phyloP scores from a whole-genome alignment of 1,139 yeast species.

The Debaryomyces subglobosus region DNA sequence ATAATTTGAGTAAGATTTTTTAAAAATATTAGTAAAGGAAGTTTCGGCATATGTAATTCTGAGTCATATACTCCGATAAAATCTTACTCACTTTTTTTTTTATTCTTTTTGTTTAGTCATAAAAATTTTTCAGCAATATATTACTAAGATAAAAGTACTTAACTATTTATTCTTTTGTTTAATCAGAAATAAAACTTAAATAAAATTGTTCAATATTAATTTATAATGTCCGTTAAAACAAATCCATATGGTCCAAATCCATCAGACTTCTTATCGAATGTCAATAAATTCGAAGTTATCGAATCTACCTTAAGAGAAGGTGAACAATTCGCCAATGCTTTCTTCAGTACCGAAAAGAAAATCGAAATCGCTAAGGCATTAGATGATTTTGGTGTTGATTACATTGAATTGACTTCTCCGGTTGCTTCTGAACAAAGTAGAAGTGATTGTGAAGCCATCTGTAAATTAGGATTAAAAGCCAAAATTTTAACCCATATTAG shows the following conservation, averaged over 20 bases:
- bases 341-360: slow-evolving; percentile 92
- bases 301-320: slow-evolving; percentile 98
- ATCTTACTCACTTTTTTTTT: slow-evolving; percentile 4
- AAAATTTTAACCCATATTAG: slow-evolving; percentile 91
- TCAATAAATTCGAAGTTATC: slow-evolving; percentile 83
- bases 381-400: slow-evolving; percentile 97
- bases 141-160: neutral
- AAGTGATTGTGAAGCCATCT: slow-evolving; percentile 94
- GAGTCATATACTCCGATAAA: slow-evolving; percentile 3
- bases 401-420: slow-evolving; percentile 95
- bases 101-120: slow-evolving; percentile 7
- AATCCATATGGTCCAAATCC: slow-evolving; percentile 98
- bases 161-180: neutral
- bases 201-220: neutral
- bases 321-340: slow-evolving; percentile 98
- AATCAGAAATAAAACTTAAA: neutral
- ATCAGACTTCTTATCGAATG: slow-evolving; percentile 88
- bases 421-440: slow-evolving; percentile 96
- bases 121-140: slow-evolving; percentile 9
- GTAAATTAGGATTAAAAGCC: slow-evolving; percentile 94
- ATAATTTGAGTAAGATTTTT: neutral
- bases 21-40: neutral
- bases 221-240: slow-evolving; percentile 14
- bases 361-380: slow-evolving; percentile 97
- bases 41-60: slow-evolving; percentile 1